Evolutionary conservation across 257 asterid genomes (phyloP), one percentile per base, ranked within the genome.

Genomic region (Solanum bulbocastanum): DNA sequence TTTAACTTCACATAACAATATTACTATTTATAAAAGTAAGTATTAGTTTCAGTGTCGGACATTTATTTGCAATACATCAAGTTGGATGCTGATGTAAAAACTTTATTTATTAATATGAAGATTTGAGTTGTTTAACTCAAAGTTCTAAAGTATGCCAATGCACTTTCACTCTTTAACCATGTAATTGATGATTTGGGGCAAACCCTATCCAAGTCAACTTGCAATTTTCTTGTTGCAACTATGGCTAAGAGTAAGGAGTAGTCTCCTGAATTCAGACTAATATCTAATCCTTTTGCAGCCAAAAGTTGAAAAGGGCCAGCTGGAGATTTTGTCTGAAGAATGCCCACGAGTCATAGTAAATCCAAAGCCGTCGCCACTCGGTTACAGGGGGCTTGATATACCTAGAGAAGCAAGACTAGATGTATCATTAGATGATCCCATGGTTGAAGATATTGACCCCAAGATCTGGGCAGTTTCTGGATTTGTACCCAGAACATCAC

Each of bases 321-420:
- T 87, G 83, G 99, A 97, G 90, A 91, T 86, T 83, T 89, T 97
- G 87, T 86, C 94, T 8, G 44, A 52, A 27, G 98, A 96, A 87
- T 96, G 99, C 87, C 99, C 98, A 18, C 95, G 99, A 74, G 93
- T 97, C 16, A 89, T 91, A 71, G 93, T 96, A 60, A 97, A 97
- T 87, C 98, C 99, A 6, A 95, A 92, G 90, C 93, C 95, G 16
- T 93, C 98, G 4, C 94, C 92, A 86, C 89, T 93, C 52, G 95
- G 97, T 60, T 91, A 92, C 89, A 78, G 94, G 91, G 98, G 97
- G 58, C 23, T 92, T 52, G 92, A 90, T 87, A 91, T 95, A 87
- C 99, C 99, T 36, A 90, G 89, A 90, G 99, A 92, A 90, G 99
- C 99, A 87, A 39, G 91, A 27, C 78, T 71, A 65, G 88, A 92